Evolutionary conservation across 1,284 basidiomycete species (phyloP), one percentile per base, ranked within the genome.

Genomic region (Puccinia coronata): DNA sequence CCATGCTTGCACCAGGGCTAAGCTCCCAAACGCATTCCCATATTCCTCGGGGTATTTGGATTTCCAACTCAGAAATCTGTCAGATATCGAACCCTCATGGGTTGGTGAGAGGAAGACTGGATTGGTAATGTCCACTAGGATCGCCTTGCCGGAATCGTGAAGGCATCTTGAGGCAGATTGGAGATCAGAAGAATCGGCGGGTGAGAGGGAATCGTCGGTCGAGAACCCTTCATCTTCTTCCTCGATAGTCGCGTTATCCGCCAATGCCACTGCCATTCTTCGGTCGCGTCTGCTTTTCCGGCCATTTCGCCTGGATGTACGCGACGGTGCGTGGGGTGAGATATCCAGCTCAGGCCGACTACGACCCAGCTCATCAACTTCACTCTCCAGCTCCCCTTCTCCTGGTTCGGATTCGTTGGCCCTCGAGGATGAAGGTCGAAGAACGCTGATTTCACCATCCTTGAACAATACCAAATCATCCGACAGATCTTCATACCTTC

Each of bases 1-100:
- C 95, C 96, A 98, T 53, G 93, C 93, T 81, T 92, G 92, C 0
- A 96, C 92, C 80, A 96, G 89, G 0, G 92, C 93, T 65, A 97
- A 88, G 2, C 94, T 93, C 70, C 94, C 95, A 90, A 93, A 98
- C 4, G 95, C 95, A 69, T 92, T 91, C 1, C 89, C 88, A 87
- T 97, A 98, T 82, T 91, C 94, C 82, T 98, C 95, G 16, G 88
- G 88, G 84, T 92, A 95, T 82, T 88, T 88, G 75, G 89, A 88
- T 67, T 93, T 89, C 95, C 95, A 98, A 67, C 90, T 89, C 11
- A 89, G 90, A 87, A 96, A 98, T 86, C 92, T 89, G 82, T 88
- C 87, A 2, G 88, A 89, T 18, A 93, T 85, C 0, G 93, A 95
- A 76, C 90, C 88, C 59, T 31, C 4, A 57, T 82, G 51, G n/a